Conservation (phyloP, 1,284 basidiomycete genomes). For the Apiotrichum mycotoxinovorans region DNA sequence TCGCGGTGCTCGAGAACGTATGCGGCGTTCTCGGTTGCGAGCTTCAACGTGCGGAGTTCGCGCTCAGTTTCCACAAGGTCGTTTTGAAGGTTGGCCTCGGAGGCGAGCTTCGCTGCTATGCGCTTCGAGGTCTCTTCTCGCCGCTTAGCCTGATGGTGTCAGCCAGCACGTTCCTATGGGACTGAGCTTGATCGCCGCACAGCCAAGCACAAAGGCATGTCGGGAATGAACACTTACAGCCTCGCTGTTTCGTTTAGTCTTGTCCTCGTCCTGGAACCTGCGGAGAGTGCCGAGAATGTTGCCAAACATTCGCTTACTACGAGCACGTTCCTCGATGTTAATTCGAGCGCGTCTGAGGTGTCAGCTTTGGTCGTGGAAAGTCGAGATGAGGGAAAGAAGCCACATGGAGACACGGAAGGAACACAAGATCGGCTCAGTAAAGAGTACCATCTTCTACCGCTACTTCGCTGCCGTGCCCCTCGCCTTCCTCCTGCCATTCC, state of each 20-base stretch:
- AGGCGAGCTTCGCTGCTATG: slow-evolving; percentile 41
- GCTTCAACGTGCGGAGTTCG: slow-evolving; percentile 37
- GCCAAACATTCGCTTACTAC: slow-evolving; percentile 46
- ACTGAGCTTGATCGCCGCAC: too few relatives aligned
- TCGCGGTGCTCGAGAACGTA: slow-evolving; percentile 40
- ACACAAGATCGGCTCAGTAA: too few relatives aligned
- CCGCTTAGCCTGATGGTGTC: slow-evolving; percentile 31
- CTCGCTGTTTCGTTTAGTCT: slow-evolving; percentile 35
- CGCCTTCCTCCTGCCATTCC: not conserved
- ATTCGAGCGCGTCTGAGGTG: slow-evolving; percentile 34
- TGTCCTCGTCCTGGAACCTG: slow-evolving; percentile 49
- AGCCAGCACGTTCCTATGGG: not conserved
- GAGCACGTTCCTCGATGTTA: slow-evolving; percentile 40
- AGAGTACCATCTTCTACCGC: too few relatives aligned
- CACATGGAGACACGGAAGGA: not conserved
- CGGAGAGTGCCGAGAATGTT: slow-evolving; percentile 48
- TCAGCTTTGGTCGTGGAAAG: not conserved
- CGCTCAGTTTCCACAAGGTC: slow-evolving; percentile 41
- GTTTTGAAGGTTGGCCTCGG: slow-evolving; percentile 37
- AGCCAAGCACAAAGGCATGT: not conserved
- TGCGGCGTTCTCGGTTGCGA: slow-evolving; percentile 39
- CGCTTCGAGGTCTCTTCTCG: slow-evolving; percentile 43
- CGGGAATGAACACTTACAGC: slow-evolving; percentile 30
- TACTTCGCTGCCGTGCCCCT: too few relatives aligned
- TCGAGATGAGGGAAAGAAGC: not conserved